Evolutionary conservation across 768 basidiomycete species (phyloP).

Genomic region (Gyrodon lividus): DNA sequence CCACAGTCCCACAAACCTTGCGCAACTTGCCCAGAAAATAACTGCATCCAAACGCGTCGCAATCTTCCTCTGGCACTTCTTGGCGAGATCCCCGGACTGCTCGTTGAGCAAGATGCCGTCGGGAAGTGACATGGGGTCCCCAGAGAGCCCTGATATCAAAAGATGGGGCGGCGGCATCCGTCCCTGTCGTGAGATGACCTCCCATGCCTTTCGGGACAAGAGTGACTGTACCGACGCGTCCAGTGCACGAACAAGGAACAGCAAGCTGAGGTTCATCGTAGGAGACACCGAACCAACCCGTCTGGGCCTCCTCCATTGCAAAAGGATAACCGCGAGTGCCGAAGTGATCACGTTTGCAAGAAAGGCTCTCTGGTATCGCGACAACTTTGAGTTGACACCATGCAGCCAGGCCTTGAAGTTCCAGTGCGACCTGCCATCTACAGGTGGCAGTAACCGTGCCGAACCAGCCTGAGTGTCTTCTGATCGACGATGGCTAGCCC

Average conservation of each 20-base stretch:
- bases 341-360: slow-evolving; percentile 58
- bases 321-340: slow-evolving; percentile 51
- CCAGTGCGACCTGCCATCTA: too few species aligned
- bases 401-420: not conserved
- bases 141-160: not conserved
- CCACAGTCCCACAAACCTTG: slow-evolving; percentile 48
- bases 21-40: slow-evolving; percentile 75
- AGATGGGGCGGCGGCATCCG: not conserved
- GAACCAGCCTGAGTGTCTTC: not conserved
- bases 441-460: not conserved
- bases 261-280: slow-evolving; percentile 66
- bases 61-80: slow-evolving; percentile 32
- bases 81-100: slow-evolving; percentile 23
- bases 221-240: slow-evolving; percentile 58
- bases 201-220: slow-evolving; percentile 34
- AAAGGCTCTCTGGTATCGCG: slow-evolving; percentile 52
- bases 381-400: slow-evolving; percentile 25
- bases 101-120: slow-evolving; percentile 2
- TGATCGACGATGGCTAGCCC: not conserved
- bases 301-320: slow-evolving; percentile 47
- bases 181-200: not conserved
- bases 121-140: not conserved
- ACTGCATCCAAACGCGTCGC: slow-evolving; percentile 61
- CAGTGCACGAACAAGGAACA: slow-evolving; percentile 67
- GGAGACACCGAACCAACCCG: slow-evolving; percentile 37